Conservation (phyloP, 495 filamentous ascomycete genomes). For the Aspergillus baeticus region DNA sequence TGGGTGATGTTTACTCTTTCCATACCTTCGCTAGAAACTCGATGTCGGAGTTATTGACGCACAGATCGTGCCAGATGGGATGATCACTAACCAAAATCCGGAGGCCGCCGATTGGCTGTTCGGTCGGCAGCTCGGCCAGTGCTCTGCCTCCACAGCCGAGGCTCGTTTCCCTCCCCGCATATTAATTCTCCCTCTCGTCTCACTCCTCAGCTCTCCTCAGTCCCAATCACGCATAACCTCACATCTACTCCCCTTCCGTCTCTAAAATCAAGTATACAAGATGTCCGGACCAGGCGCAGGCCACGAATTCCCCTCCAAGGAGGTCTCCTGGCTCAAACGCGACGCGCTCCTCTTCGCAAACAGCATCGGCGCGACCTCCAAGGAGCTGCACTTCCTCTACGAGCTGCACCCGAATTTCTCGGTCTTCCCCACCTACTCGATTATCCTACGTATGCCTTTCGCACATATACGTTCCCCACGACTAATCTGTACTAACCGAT, state of each 20-base stretch:
- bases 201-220: background rate
- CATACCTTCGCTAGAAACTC: no score
- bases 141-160: no score
- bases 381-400: conserved; percentile 92
- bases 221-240: background rate
- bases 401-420: conserved; percentile 80
- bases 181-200: background rate
- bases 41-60: no score
- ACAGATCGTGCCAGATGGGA: no score
- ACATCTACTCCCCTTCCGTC: background rate
- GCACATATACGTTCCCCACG: background rate
- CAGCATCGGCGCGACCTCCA: conserved; percentile 77
- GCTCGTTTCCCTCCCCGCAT: background rate
- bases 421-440: conserved; percentile 84
- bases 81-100: no score
- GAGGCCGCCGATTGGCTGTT: no score
- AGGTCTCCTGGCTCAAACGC: conserved; percentile 81
- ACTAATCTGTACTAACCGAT: background rate
- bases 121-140: background rate
- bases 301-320: conserved; percentile 69
- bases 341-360: conserved; percentile 85
- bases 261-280: background rate
- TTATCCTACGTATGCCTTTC: conserved; percentile 66
- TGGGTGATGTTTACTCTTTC: no score
- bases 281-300: conserved; percentile 68